These are phyloP conservation scores for Phaeodactylum tricornutum DNA, from an alignment of 108 stramenopile genomes.

Conservation along the genomic window DNA sequence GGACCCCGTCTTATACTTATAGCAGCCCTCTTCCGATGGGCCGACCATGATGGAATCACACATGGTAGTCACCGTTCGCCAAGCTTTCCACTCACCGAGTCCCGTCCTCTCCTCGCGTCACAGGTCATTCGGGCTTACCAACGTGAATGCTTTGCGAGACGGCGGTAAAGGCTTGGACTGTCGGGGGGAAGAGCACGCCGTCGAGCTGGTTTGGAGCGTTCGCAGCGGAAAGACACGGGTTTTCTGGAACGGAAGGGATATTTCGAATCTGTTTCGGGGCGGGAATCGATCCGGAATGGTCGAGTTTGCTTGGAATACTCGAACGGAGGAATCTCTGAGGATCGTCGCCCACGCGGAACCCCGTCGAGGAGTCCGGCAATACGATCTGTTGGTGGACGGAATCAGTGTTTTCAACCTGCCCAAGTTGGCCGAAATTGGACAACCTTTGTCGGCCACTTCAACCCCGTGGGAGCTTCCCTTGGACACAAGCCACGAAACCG, in stretches of 20 bases:
- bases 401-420: slow-evolving; percentile 42
- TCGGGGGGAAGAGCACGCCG: slow-evolving; percentile 35
- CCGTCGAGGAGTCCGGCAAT: slow-evolving; percentile 29
- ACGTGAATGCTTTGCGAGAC: slow-evolving; percentile 6
- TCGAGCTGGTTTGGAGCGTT: slow-evolving; percentile 37
- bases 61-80: no score
- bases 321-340: slow-evolving; percentile 12
- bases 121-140: slow-evolving; percentile 26
- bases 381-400: slow-evolving; percentile 62
- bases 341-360: slow-evolving; percentile 17
- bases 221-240: slow-evolving; percentile 27
- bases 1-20: no score
- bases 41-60: no score
- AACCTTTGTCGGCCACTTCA: no score
- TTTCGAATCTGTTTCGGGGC: slow-evolving; percentile 12
- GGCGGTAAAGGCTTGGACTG: slow-evolving; percentile 13
- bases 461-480: no score
- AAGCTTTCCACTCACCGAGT: no score
- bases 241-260: slow-evolving; percentile 26
- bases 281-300: slow-evolving; percentile 2
- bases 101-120: no score
- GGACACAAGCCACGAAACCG: slow-evolving; percentile 4
- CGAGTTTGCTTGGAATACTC: slow-evolving; percentile 22
- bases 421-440: slow-evolving; percentile 37
- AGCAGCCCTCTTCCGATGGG: no score